phyloP scores from a whole-genome alignment of 2,329 filamentous ascomycete species.

The Drechslera avenae region DNA sequence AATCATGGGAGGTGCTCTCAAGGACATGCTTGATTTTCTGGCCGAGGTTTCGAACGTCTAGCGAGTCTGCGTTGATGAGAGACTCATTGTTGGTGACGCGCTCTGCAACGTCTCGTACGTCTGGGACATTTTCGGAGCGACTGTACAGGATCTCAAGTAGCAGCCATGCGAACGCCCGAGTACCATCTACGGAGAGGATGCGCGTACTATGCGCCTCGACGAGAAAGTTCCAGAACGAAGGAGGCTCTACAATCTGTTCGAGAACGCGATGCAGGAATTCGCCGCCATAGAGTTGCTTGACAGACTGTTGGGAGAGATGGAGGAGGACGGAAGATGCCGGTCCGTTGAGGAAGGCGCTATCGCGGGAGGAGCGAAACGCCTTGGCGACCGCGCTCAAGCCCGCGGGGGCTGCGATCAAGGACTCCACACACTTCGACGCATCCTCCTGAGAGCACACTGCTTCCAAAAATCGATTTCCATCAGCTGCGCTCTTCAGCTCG shows the following conservation, averaged over 20 bases:
- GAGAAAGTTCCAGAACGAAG: conserved; percentile 60
- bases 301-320: conserved; percentile 49
- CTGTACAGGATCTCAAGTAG: conserved; percentile 56
- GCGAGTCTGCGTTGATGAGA: conserved; percentile 49
- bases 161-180: conserved; percentile 47
- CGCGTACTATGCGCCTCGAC: conserved; percentile 37
- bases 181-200: conserved; percentile 29
- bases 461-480: conserved; percentile 57
- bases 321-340: conserved; percentile 38
- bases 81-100: conserved; percentile 24
- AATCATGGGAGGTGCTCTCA: conserved; percentile 58
- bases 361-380: conserved; percentile 53
- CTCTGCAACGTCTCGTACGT: conserved; percentile 34
- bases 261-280: conserved; percentile 57
- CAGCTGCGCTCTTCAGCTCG: conserved; percentile 43
- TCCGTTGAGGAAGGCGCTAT: conserved; percentile 54
- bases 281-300: conserved; percentile 59
- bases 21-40: conserved; percentile 55
- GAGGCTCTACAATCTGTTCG: conserved; percentile 56
- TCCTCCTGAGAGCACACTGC: conserved; percentile 53
- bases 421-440: conserved; percentile 47
- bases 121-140: conserved; percentile 32
- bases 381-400: conserved; percentile 46
- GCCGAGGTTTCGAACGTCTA: conserved; percentile 61
- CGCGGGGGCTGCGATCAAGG: conserved; percentile 30